Evolutionary conservation across 129 eudicot genomes (phyloP), one percentile per base, ranked within the genome.

Genomic region (Gnaphalium uliginosum): DNA sequence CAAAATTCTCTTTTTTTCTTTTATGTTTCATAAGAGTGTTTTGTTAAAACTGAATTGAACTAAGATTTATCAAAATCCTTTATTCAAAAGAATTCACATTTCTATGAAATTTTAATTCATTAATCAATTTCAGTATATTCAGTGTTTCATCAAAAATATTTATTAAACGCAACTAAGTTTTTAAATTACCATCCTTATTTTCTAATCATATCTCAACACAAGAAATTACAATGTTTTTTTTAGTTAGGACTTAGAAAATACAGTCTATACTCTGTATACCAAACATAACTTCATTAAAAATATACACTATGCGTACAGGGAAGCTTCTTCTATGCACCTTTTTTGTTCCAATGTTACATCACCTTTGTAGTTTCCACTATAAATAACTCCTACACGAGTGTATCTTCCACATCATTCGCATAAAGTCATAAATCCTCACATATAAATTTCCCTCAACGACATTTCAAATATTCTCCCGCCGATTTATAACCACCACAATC

Each of bases 401-500:
- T 66, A 6, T 66, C 18, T 32, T 66, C 46, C 67, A 57, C 57
- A 73, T 58, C 66, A 54, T 29, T 51, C 29, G n/a, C 23, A 56
- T 23, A 30, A 33, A 35, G 22, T 25, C 66, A 32, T 8, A 58
- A 22, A 37, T 19, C 35, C 15, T 63, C 41, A 26, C 67, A 26
- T 23, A 68, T 46, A 46, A 14, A 13, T 71, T 71, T 53, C 68
- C 57, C 25, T 35, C 73, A 50, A 51, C 65, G 56, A 26, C n/a
- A 46, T 46, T 75, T 75, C 57, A 66, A 21, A 66, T 66, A 67
- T 76, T 33, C 73, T 66, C 80, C 57, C 25, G 79, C 79, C 30
- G 39, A n/a, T 61, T 25, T 61, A 43, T 24, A 60, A 24, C 30
- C 32, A 60, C 32, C 17, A 29, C 5, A 9, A 57, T 43, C 35